A percentile compares a stretch with the other conserved stretches of the same genome.
These are phyloP conservation scores for Plasmodium vivax DNA, from an alignment of 169 alveolate species.

Conservation along the genomic window DNA sequence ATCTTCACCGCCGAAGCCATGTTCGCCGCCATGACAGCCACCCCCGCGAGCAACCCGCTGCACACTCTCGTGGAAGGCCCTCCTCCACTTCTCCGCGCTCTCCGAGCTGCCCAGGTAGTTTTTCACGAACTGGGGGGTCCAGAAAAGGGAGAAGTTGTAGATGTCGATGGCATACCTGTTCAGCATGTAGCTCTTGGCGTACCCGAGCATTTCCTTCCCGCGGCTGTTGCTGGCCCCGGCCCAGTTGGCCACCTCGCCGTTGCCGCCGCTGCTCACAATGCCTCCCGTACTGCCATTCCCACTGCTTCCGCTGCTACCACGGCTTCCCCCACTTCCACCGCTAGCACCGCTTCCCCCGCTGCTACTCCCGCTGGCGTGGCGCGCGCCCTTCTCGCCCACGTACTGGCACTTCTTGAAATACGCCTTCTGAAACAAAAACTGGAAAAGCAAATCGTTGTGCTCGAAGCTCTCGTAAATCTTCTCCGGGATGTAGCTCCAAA, in stretches of 20 bases:
- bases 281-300: neutral
- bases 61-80: neutral
- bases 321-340: neutral
- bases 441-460: conserved; percentile 19
- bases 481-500: conserved; percentile 84
- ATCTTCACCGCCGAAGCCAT: neutral
- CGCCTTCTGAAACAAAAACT: conserved; percentile 34
- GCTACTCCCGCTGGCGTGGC: neutral
- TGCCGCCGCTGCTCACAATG: neutral
- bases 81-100: neutral
- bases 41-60: neutral
- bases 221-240: neutral
- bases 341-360: neutral
- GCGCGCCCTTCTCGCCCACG: neutral
- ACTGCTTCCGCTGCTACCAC: neutral
- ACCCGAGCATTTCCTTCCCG: neutral
- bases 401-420: conserved; percentile 1
- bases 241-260: neutral
- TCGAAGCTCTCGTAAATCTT: conserved; percentile 24
- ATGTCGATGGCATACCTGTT: conserved; percentile 66
- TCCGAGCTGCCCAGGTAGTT: conserved; percentile 17
- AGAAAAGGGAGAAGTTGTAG: conserved; percentile 44
- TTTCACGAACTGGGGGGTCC: conserved; percentile 69
- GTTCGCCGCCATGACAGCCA: neutral
- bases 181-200: conserved; percentile 13